Base-by-base conservation (phyloP, 2,329 filamentous ascomycete species). In the Colletotrichum cordylinicola region DNA sequence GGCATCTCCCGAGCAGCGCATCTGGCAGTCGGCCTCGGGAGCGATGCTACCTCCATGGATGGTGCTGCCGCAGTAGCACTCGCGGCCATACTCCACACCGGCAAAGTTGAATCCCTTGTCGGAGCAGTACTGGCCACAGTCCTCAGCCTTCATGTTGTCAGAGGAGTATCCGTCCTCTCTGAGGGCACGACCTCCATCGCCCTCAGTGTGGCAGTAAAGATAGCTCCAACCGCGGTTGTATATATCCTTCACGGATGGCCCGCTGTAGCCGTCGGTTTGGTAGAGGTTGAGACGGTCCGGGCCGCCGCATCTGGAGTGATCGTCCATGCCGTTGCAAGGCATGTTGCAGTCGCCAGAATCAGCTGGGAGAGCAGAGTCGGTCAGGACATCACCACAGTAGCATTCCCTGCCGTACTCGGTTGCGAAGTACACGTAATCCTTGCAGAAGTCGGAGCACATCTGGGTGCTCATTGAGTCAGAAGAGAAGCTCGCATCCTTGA, bases 61-160 rank as follows among this genome's bases (percentile, higher is more conserved):
- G 2, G 68, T 73, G 61, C 83, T 76, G 35, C 85, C 86, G 75
- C 85, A 86, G 76, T 82, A 88, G 77, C 85, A 89, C 78, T 89
- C 85, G 8, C 83, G 79, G 65, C 84, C 83, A 74, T 88, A 88
- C 77, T 89, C 87, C 48, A 88, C 78, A 55, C 87, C 88, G 70
- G 84, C 85, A 72, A 83, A 88, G 62, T 43, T 58, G 75, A 86
- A 88, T 5, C 81, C 79, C 74, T 82, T 86, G 21, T 82, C 84
- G 8, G 79, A 77, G 77, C 87, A 88, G 74, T 82, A 83, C 7
- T 75, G 69, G 10, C 86, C 80, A 78, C 87, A 88, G n/a, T 76
- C 72, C 52, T 80, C 82, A 21, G 86, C 80, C 27, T 83, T 87
- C 83, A 86, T 85, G 56, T 68, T 77, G 35, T 58, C 43, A 64